These are phyloP conservation scores for Cucurbita moschata DNA, from an alignment of 306 rosid genomes.

Conservation along the genomic window DNA sequence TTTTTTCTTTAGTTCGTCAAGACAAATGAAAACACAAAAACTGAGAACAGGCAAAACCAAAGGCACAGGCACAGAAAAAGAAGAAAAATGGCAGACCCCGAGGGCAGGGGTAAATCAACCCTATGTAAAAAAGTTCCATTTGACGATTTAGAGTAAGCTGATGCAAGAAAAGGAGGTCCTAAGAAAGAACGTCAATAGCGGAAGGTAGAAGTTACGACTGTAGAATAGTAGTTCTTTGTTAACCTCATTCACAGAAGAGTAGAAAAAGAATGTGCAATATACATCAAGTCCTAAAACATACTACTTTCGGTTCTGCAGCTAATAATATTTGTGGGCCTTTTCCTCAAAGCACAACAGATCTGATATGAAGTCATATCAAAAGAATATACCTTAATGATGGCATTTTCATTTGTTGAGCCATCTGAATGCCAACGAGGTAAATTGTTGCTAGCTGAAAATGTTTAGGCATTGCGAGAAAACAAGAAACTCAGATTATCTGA, in stretches of 20 bases:
- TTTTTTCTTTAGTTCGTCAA: not conserved
- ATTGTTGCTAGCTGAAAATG: conserved; percentile 36
- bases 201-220: not conserved
- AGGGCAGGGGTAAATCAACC: not conserved
- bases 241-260: not conserved
- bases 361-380: not conserved
- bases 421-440: conserved; percentile 45
- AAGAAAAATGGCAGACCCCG: not conserved
- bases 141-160: not conserved
- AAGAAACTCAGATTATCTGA: not conserved
- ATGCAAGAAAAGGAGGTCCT: not conserved
- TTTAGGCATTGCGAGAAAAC: not conserved
- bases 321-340: not conserved
- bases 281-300: not conserved
- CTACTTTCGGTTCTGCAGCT: not conserved
- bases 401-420: conserved; percentile 31
- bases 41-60: not conserved
- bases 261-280: not conserved
- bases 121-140: not conserved
- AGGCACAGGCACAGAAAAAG: not conserved
- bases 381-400: conserved; percentile 65
- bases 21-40: not conserved
- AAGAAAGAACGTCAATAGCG: not conserved
- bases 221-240: not conserved
- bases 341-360: not conserved